Percentiles rank a stretch among this genome's conserved stretches.
phyloP scores from a whole-genome alignment of 257 asterid species.

The Lantana camara region DNA sequence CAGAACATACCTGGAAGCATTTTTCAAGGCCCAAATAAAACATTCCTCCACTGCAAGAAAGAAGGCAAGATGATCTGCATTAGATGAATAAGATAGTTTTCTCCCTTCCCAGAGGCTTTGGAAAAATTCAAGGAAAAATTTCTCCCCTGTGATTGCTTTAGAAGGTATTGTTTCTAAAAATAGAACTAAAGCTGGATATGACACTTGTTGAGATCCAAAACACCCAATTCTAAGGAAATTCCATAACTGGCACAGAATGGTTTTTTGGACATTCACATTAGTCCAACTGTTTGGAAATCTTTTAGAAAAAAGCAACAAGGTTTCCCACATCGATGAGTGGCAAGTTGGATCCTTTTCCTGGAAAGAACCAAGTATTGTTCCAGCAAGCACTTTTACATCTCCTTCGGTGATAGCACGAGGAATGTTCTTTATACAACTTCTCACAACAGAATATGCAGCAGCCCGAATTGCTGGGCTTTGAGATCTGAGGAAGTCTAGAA shows the following conservation, averaged over 20 bases:
- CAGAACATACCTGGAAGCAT: conserved; percentile 71
- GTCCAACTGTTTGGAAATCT: conserved; percentile 84
- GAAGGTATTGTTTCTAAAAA: conserved; percentile 81
- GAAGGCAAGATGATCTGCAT: conserved; percentile 66
- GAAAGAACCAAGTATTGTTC: conserved; percentile 84
- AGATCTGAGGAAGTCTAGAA: conserved; percentile 80
- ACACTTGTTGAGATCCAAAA: conserved; percentile 95
- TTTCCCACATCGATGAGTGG: conserved; percentile 95
- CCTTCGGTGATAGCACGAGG: conserved; percentile 72
- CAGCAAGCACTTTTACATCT: conserved; percentile 69
- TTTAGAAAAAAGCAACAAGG: conserved; percentile 59
- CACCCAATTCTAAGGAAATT: conserved; percentile 89
- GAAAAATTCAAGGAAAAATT: conserved; percentile 76
- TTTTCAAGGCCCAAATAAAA: conserved; percentile 71
- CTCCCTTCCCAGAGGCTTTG: conserved; percentile 91
- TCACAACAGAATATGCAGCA: conserved; percentile 74
- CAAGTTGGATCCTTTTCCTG: conserved; percentile 84
- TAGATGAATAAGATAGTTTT: conserved; percentile 50
- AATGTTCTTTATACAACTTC: conserved; percentile 78
- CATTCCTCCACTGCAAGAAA: conserved; percentile 78
- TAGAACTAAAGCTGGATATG: conserved; percentile 81
- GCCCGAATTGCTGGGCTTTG: conserved; percentile 76
- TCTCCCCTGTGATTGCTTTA: conserved; percentile 58
- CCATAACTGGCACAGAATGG: conserved; percentile 64
- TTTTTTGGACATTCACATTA: conserved; percentile 72